phyloP scores from a whole-genome alignment of 1,284 basidiomycete genomes.

The Ustilago vetiveriae region DNA sequence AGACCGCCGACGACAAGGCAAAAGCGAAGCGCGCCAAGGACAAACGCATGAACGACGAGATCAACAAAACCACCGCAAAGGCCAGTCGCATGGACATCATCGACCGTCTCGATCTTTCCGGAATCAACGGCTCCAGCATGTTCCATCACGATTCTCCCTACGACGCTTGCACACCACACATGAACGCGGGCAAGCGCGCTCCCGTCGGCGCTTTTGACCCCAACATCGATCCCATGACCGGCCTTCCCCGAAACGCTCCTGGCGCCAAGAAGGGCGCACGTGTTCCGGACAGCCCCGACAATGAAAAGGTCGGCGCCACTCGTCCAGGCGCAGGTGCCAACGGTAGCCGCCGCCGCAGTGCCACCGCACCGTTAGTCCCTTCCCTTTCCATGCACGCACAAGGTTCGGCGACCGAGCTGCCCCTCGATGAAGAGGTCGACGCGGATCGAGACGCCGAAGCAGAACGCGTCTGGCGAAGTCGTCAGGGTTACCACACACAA shows the following conservation, averaged over 20 bases:
- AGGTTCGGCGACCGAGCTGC: conserved; percentile 29
- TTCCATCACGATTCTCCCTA: conserved; percentile 67
- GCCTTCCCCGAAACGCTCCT: conserved; percentile 28
- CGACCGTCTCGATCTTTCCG: conserved; percentile 63
- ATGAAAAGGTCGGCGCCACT: conserved; percentile 25
- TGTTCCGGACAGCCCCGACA: conserved; percentile 12
- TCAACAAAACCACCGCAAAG: conserved; percentile 34
- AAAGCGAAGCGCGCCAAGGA: conserved; percentile 46
- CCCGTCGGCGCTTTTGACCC: conserved; percentile 64
- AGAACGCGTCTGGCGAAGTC: conserved; percentile 41
- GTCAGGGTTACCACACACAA: conserved; percentile 47
- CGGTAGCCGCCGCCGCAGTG: conserved; percentile 29
- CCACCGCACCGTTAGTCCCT: conserved; percentile 36
- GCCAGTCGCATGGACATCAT: conserved; percentile 63
- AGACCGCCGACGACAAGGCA: conserved; percentile 55
- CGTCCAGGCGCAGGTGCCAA: conserved; percentile 29
- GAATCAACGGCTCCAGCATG: conserved; percentile 60
- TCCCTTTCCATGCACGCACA: conserved; percentile 42
- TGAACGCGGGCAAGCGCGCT: conserved; percentile 55
- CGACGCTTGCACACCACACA: conserved; percentile 63
- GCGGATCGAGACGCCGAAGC: conserved; percentile 44
- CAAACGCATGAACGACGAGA: conserved; percentile 50
- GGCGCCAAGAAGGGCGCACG: conserved; percentile 21
- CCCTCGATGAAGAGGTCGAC: conserved; percentile 37
- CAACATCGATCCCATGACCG: conserved; percentile 62